Evolutionary conservation across 345 rosid genomes (phyloP), one percentile per base, ranked within the genome.

Genomic region (Diplotaxis tenuifolia): DNA sequence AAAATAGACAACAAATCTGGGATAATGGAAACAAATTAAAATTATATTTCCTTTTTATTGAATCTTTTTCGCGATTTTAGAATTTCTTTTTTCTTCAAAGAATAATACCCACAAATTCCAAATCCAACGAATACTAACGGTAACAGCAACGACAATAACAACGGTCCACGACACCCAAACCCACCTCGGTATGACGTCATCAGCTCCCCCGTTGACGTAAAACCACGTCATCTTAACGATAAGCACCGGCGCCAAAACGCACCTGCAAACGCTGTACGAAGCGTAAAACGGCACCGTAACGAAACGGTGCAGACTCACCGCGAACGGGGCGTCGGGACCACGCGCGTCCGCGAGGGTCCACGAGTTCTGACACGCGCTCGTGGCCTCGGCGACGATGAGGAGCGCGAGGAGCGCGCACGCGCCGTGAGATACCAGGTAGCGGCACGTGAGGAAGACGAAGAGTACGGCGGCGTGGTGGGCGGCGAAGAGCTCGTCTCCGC

Each of bases 391-490:
- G 10, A 91, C 80, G 78, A 85, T 25, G 25, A 94, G 66, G 8
- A 94, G 88, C 16, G 74, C 59, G 55, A 94, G 89, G 1, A 94
- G 70, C 0, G 89, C 87, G 63, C 72, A 88, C 0, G 98, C 86
- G 67, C 98, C 98, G 83, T 86, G 97, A 28, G 58, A 15, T 22
- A 84, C 93, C 5, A 87, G 15, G 80, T 80, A 82, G 0, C 97
- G 82, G 75, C 98, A 91, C 9, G 96, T 94, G 79, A 85, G 57
- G 77, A 94, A 86, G 52, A 89, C 97, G 83, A 94, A 89, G 21
- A 91, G 90, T 1, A 93, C 89, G 42, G 89, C 96, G 62, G 70
- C 70, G 75, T 94, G 98, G 77, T 91, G 98, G n/a, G 82, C 91
- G 70, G 88, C 87, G 87, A 89, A 94, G 69, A 94, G 91, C 6